Evolutionary conservation across 768 basidiomycete species (phyloP), one percentile per base, ranked within the genome.

Genomic region (Hysterangium stoloniferum): DNA sequence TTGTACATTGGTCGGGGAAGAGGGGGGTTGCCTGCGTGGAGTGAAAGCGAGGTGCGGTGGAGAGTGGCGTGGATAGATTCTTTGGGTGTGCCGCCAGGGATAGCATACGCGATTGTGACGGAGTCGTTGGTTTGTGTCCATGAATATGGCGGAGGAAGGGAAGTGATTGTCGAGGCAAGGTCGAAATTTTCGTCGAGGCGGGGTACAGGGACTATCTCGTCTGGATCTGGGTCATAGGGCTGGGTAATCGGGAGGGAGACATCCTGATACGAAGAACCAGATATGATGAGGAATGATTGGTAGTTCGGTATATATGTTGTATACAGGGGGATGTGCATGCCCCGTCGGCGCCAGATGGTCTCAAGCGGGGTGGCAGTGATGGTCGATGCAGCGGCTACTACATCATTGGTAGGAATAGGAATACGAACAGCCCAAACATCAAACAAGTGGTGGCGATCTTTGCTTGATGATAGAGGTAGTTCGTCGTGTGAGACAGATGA

Each of bases 111-210:
- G 36, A 98, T 66, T 0, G 88, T 92, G 44, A 98, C 71, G 1
- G 87, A 79, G 62, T 93, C 90, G 1, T 78, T 64, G 4, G 84
- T 82, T 61, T 99, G 95, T 0, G 82, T 88, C 95, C 95, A 99
- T 1, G 90, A 89, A 65, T 93, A 97, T 0, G 92, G 86, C 24
- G 80, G 78, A 3, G 85, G 86, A 56, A 1, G 68, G 68, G 61
- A 59, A 17, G 65, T 61, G 5, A 58, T 50, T 35, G 60, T 56
- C 4, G 61, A 56, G 12, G 59, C 57, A 22, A 41, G 56, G 54
- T 82, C 79, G 38, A 84, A 62, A 53, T 69, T 72, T 63, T 85
- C 85, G 53, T 70, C 73, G 6, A 67, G 61, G 42, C 79, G 77
- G 15, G 89, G 85, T 42, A 87, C 80, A 4, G 85, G 79, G 0